These are phyloP conservation scores for Suillus variegatus DNA, from an alignment of 768 basidiomycete genomes.

Conservation along the genomic window DNA sequence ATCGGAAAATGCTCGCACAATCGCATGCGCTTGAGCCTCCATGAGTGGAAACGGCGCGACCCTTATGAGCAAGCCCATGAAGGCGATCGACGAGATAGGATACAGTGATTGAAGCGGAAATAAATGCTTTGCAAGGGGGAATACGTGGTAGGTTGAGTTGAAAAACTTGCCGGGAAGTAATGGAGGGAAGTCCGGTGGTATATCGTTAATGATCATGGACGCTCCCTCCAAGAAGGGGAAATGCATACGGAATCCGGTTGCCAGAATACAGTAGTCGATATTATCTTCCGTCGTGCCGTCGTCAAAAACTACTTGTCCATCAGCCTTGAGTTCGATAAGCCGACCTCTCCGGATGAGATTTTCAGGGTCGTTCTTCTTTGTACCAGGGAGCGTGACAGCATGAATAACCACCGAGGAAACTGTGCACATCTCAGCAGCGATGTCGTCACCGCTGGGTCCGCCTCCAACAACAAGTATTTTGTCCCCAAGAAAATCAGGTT, in stretches of 20 bases:
- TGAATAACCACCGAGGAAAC: conserved; percentile 52
- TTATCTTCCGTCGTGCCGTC: conserved; percentile 56
- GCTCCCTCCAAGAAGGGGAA: conserved; percentile 59
- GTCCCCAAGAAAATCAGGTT: conserved; percentile 40
- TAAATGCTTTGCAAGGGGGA: conserved; percentile 70
- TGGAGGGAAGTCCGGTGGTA: conserved; percentile 49
- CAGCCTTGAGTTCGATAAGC: conserved; percentile 40
- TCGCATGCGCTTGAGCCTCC: conserved; percentile 75
- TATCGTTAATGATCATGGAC: conserved; percentile 32
- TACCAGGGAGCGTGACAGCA: conserved; percentile 38
- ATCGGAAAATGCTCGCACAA: conserved; percentile 54
- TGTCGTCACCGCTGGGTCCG: conserved; percentile 72
- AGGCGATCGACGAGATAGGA: conserved; percentile 57
- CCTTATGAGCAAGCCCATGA: conserved; percentile 59
- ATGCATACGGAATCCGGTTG: conserved; percentile 71
- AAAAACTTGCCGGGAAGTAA: conserved; percentile 47
- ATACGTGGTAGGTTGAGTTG: conserved; percentile 68
- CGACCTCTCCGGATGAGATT: conserved; percentile 43
- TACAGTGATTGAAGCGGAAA: conserved; percentile 56
- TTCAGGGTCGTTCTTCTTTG: conserved; percentile 37
- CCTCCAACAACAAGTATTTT: conserved; percentile 48
- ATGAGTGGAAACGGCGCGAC: conserved; percentile 76
- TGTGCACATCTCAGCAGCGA: conserved; percentile 56
- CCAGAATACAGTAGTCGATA: conserved; percentile 67
- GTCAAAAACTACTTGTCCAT: conserved; percentile 55